Evolutionary conservation across 495 filamentous ascomycete genomes (phyloP).

Genomic region (Penicillium silybi): DNA sequence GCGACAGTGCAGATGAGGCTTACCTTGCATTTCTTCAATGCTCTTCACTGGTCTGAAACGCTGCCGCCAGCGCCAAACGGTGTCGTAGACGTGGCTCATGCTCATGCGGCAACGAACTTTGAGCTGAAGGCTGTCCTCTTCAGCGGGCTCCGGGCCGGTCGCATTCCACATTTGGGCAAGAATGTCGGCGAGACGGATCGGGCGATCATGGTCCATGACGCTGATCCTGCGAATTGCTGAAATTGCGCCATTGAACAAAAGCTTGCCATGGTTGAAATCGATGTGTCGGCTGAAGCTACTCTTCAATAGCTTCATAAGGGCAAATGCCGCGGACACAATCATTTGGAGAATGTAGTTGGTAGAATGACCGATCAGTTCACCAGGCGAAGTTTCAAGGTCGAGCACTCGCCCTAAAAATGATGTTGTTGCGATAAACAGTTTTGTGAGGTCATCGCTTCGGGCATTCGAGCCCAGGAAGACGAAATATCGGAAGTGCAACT

Average conservation of each 20-base stretch:
- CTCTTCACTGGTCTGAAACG: conserved; percentile 42
- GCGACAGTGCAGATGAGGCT: conserved; percentile 1
- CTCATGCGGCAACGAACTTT: conserved; percentile 48
- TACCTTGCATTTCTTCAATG: conserved; percentile 41
- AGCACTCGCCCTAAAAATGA: conserved; percentile 46
- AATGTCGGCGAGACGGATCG: conserved; percentile 51
- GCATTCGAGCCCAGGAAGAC: conserved; percentile 50
- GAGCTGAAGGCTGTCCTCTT: conserved; percentile 39
- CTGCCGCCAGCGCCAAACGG: conserved; percentile 48
- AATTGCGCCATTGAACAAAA: conserved; percentile 74
- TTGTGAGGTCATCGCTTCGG: conserved; percentile 66
- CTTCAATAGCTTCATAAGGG: conserved; percentile 79
- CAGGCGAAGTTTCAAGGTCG: conserved; percentile 44
- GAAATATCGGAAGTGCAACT: conserved; percentile 45
- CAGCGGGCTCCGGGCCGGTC: conserved; percentile 28
- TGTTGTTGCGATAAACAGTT: conserved; percentile 60
- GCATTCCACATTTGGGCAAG: conserved; percentile 50
- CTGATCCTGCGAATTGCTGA: conserved; percentile 72
- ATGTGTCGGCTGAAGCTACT: conserved; percentile 66
- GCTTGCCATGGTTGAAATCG: conserved; percentile 70
- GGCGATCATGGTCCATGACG: conserved; percentile 80
- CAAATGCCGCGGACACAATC: conserved; percentile 83
- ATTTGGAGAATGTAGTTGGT: conserved; percentile 92
- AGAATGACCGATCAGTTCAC: conserved; percentile 61
- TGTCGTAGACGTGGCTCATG: conserved; percentile 51